Conservation (phyloP, 495 filamentous ascomycete genomes). For the Clavariopsis aquatica region DNA sequence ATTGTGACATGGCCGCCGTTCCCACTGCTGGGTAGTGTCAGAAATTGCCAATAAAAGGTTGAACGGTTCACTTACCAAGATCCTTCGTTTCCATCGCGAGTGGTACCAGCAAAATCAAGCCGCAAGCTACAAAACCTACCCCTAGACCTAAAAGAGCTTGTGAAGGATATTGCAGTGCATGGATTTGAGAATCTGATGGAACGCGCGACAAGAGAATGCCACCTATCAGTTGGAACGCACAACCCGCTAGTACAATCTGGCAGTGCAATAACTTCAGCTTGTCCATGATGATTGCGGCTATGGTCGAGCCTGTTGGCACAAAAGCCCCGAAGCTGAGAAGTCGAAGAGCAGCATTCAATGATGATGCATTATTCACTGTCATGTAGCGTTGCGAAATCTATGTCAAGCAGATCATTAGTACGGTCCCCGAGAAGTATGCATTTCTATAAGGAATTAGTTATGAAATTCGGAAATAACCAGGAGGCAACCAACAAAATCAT, state of each 20-base stretch:
- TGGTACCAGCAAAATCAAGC: background rate
- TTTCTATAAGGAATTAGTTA: too few species aligned
- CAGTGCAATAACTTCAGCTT: background rate
- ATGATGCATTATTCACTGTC: conserved; percentile 2
- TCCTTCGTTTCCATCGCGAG: background rate
- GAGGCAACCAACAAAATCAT: too few species aligned
- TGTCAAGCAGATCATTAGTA: conserved; percentile 3
- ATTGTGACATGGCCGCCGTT: conserved; percentile 9
- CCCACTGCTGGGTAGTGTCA: background rate
- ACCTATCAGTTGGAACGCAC: conserved; percentile 1
- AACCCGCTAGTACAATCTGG: background rate
- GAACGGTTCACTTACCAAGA: conserved; percentile 2
- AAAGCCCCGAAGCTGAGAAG: conserved; percentile 7
- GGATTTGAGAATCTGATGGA: background rate
- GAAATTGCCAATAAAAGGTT: background rate
- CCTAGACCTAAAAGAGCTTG: conserved; percentile 5
- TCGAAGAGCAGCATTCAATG: conserved; percentile 1
- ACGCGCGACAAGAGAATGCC: background rate
- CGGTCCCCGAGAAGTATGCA: background rate
- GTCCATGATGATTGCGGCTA: background rate
- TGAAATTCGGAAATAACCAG: too few species aligned
- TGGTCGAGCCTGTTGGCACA: background rate
- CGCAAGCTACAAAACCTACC: conserved; percentile 3
- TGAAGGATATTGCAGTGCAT: background rate
- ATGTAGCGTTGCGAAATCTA: conserved; percentile 14